Base-by-base conservation (phyloP, 352 stramenopile genomes). In the Phytophthora quininea region DNA sequence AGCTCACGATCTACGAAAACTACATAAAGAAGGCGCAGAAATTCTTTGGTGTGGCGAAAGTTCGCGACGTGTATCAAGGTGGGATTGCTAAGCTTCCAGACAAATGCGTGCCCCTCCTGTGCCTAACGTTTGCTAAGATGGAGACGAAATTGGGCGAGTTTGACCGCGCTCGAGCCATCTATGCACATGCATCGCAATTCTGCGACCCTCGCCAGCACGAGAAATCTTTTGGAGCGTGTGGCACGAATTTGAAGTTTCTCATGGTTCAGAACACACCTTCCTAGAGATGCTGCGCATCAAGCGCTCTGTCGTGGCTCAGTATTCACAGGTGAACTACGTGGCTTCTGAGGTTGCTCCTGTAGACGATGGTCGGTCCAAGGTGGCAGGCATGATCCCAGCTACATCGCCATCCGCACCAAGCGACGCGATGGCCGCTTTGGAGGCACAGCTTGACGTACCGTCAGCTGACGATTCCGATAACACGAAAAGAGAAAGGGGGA, bases 241-340 rank as follows among this genome's bases (percentile, higher is more conserved):
- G 98, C 85, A 97, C 68, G 92, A 98, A 14, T 98, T 98, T 62
- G 95, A 98, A 67, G 91, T 98, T 10, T 87, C 92, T 9, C 91
- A 99, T 72, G 98, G 98, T 14, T 93, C 86, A 60, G 97, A 99
- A 73, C 97, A 99, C 58, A 99, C 97, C 12, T 99, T 99, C 79
- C 74, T 98, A 19, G 98, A 99, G 67, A 99, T 99, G 97, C 77
- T 99, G 24, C 91, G 97, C 10, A 95, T 99, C 54, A 99, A 99
- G 76, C 91, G 97, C 35, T 97, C 91, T 27, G 97, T 99, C 1
- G 86, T 98, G 61, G 97, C 96, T 43, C 90, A 98, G 59, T 99
- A 98, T 71, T 97, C 93, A 56, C 91, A 97, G 43, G 93, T 99
- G 5, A 99, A 99, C 74, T 99, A 99, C 76, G 97, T 98, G 58